Base-by-base conservation (phyloP, 371 early-diverging fungal species). In the Rhizopus delemar region DNA sequence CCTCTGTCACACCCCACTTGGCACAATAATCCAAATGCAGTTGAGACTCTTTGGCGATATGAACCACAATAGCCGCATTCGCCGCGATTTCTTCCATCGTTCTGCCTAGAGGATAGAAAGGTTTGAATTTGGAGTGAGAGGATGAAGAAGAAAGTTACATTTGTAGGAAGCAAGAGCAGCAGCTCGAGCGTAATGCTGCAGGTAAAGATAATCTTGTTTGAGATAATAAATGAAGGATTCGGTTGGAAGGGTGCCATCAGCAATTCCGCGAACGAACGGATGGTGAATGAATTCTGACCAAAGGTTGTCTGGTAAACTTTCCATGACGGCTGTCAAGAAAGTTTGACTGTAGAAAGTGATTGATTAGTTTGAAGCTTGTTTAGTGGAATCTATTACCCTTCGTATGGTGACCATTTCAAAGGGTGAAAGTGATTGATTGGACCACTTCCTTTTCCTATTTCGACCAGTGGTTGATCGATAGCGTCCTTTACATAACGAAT, bases 181-280 rank as follows among this genome's bases (percentile, higher is more conserved):
- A 9, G 83, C 82, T 2, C 92, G 81, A 4, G 94, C 92, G 71
- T 90, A 93, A 48, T 90, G 90, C 59, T 85, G 81, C 53, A 92
- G 62, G 68, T 88, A 92, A 33, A 90, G 69, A 62, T 91, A 92
- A 70, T 93, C 94, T 61, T 93, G 94, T 59, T 86, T 83, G 52
- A 93, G 82, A 65, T 87, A 93, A 65, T 87, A 83, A 22, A 81
- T 77, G 66, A 93, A 93, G 15, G 69, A 77, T 53, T 85, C 84
- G n/a, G 66, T 61, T 16, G 85, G 82, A 49, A 93, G 70, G 0
- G 91, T 87, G 15, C 92, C 94, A 60, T 90, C 86, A 2, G 82
- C 90, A 50, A 91, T 82, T 0, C 84, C 82, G 28, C 67, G 80
- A 1, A 93, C 94, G 80, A 93, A 92, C 8, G 79, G 72, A 65